Evolutionary conservation across 1,284 basidiomycete species (phyloP), one percentile per base, ranked within the genome.

Genomic region (Xanthoconium separans): DNA sequence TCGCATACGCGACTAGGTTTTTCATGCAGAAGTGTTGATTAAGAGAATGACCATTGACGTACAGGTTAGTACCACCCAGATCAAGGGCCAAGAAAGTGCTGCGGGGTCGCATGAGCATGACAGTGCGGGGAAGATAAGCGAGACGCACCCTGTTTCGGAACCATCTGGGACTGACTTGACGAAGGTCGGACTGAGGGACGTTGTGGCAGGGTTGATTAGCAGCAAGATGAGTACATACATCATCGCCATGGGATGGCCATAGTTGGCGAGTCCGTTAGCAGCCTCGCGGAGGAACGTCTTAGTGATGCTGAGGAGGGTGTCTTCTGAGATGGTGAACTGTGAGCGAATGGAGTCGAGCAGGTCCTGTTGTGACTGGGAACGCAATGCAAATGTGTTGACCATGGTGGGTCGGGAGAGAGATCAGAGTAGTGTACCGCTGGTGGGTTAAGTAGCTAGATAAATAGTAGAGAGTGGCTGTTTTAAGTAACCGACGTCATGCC

Each of bases 61-160:
- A 95, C 87, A 98, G 79, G 70, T 98, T 98, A 27, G 95, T 98
- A 54, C 95, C 95, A 39, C 95, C 95, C 29, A 98, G 83, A 75
- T 98, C 95, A 37, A 98, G 81, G 6, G 95, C 94, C 51, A 98
- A 82, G 73, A 95, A 98, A 6, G 91, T 94, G 45, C 94, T 69
- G 55, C 47, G 56, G 29, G 50, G 27, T 39, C 4, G 27, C 29
- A 53, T 57, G 43, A 55, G 47, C 42, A 44, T 15, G 20, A 29
- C 15, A 30, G 33, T 6, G 18, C 49, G 40, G 43, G 37, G 42
- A 36, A 51, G 59, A 50, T 52, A 51, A 54, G 41, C 20, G 46
- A 57, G 18, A 77, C 87, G 72, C 73, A 93, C 93, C 93, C 95
- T 59, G 84, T 88, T 74, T 98, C 95, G 49, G 85, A 83, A 41